Percentiles rank a stretch among this genome's conserved stretches.
Evolutionary conservation across 371 early-diverging fungal species (phyloP).

Genomic region (Circinella minor): DNA sequence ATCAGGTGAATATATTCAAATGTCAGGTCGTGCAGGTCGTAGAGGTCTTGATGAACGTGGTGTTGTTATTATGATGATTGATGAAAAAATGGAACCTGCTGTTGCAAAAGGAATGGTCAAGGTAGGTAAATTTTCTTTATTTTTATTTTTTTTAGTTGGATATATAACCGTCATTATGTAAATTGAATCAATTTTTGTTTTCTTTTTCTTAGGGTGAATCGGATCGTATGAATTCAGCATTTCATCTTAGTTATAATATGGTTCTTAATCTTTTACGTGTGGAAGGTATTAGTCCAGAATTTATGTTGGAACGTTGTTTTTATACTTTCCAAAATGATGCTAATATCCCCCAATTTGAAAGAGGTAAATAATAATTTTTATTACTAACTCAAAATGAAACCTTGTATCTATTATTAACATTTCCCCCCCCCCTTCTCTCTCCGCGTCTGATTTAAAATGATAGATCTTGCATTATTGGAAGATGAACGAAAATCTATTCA

Average conservation of each 20-base stretch:
- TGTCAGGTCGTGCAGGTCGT: slow-evolving; percentile 98
- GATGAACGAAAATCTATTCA: slow-evolving; percentile 55
- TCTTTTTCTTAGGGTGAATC: slow-evolving; percentile 68
- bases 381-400: too few relatives aligned
- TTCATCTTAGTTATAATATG: slow-evolving; percentile 99
- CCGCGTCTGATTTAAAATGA: not conserved
- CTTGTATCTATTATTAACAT: too few relatives aligned
- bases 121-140: slow-evolving; percentile 33
- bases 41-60: slow-evolving; percentile 99
- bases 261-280: slow-evolving; percentile 97
- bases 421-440: too few relatives aligned
- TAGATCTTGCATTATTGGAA: slow-evolving; percentile 61
- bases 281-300: slow-evolving; percentile 96
- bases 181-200: too few relatives aligned
- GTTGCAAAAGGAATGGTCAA: slow-evolving; percentile 95
- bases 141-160: not conserved
- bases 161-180: too few relatives aligned
- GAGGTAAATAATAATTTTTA: slow-evolving; percentile 28
- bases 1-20: slow-evolving; percentile 99
- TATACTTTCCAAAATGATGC: slow-evolving; percentile 95
- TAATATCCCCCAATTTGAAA: slow-evolving; percentile 80
- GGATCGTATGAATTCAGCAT: slow-evolving; percentile 96
- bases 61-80: slow-evolving; percentile 97
- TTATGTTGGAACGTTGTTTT: slow-evolving; percentile 95
- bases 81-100: slow-evolving; percentile 95